Conservation (phyloP, 2,329 filamentous ascomycete species). For the Ambrosiella xylebori region DNA sequence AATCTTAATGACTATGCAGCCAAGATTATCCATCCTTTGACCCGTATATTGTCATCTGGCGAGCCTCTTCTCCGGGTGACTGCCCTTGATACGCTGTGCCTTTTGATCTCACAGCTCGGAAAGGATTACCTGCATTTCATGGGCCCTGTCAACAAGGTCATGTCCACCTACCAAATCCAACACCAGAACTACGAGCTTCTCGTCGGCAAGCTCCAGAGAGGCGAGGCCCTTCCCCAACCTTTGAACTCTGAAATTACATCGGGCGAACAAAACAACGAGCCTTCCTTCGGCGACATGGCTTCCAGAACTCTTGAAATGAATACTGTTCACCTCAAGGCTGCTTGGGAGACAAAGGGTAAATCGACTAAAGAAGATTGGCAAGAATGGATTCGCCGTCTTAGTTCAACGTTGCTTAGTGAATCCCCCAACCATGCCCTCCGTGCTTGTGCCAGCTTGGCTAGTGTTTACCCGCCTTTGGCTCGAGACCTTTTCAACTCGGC, state of each 20-base stretch:
- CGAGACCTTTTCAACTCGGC: slow-evolving; percentile 95
- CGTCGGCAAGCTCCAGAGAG: slow-evolving; percentile 82
- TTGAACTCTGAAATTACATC: slow-evolving; percentile 65
- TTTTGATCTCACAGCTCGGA: slow-evolving; percentile 87
- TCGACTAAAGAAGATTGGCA: slow-evolving; percentile 98
- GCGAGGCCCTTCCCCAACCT: slow-evolving; percentile 87
- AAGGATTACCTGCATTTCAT: slow-evolving; percentile 93
- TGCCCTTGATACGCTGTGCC: slow-evolving; percentile 84
- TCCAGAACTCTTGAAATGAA: slow-evolving; percentile 95
- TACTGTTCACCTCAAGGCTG: slow-evolving; percentile 87
- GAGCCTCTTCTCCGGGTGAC: slow-evolving; percentile 61
- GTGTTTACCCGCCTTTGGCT: slow-evolving; percentile 78
- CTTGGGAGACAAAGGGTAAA: slow-evolving; percentile 93
- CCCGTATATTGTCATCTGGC: slow-evolving; percentile 56
- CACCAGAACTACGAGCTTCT: slow-evolving; percentile 87
- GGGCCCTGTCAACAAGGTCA: slow-evolving; percentile 75
- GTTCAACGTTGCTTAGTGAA: slow-evolving; percentile 83
- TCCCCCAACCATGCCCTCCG: slow-evolving; percentile 90
- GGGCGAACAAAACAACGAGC: slow-evolving; percentile 58
- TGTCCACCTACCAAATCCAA: slow-evolving; percentile 63
- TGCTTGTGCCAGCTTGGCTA: slow-evolving; percentile 80
- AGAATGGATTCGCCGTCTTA: slow-evolving; percentile 95
- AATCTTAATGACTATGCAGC: slow-evolving; percentile 95
- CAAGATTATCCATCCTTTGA: slow-evolving; percentile 87
- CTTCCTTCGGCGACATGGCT: slow-evolving; percentile 63